Conservation (phyloP, 1,284 basidiomycete species). For the Termitomyces sp. region DNA sequence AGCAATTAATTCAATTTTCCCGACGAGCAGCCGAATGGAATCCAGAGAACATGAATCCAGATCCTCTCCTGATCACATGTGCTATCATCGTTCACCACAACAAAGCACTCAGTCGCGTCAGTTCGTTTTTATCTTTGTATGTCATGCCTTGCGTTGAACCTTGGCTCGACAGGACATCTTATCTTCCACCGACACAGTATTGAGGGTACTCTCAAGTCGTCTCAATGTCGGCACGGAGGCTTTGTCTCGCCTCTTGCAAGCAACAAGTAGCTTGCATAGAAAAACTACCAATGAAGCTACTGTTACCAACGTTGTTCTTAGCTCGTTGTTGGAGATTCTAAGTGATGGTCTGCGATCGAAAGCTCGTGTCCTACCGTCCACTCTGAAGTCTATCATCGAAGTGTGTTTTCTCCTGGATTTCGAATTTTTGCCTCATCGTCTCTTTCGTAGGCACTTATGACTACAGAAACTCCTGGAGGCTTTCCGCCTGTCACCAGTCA, state of each 20-base stretch:
- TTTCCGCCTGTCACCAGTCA: constrained; percentile 14
- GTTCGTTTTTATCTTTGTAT: constrained; percentile 14
- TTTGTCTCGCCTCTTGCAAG: constrained; percentile 47
- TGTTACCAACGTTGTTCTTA: constrained; percentile 36
- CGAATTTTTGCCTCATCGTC: background rate
- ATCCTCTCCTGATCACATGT: constrained; percentile 47
- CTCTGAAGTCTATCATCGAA: constrained; percentile 47
- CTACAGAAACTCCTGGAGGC: constrained; percentile 19
- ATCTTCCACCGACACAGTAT: constrained; percentile 47
- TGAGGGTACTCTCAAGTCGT: constrained; percentile 48
- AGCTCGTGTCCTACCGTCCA: constrained; percentile 42
- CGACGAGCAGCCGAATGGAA: constrained; percentile 52
- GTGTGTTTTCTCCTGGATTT: constrained; percentile 25
- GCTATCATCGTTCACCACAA: constrained; percentile 54
- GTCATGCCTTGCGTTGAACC: constrained; percentile 1
- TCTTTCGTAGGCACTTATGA: constrained; percentile 27
- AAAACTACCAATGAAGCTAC: constrained; percentile 26
- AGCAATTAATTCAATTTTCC: constrained; percentile 45
- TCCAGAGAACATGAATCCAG: constrained; percentile 44
- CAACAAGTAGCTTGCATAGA: constrained; percentile 40
- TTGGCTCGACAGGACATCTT: constrained; percentile 47
- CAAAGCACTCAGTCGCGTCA: constrained; percentile 51
- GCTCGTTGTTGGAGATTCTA: constrained; percentile 50
- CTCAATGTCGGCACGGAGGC: constrained; percentile 41
- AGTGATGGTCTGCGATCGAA: constrained; percentile 51